Percentiles rank a stretch among this genome's conserved stretches.
phyloP scores from a whole-genome alignment of 768 basidiomycete species.

The Tephrocybe rancida region DNA sequence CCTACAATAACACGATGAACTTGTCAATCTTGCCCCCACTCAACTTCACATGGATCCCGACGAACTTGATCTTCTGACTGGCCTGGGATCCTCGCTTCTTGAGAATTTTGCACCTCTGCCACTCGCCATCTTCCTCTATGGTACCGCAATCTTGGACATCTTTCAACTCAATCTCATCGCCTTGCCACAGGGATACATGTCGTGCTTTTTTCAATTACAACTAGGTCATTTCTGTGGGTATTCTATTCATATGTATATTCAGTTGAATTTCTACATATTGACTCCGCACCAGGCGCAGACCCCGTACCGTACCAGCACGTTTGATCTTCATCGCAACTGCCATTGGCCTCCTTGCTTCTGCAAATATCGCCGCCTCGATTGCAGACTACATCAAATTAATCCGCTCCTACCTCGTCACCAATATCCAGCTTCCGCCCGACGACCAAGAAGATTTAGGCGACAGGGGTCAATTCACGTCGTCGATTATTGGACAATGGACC shows the following conservation, averaged over 20 bases:
- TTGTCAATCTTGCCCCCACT: too few relatives aligned
- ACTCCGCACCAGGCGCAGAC: neutral
- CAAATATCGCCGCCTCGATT: neutral
- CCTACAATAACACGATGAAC: too few relatives aligned
- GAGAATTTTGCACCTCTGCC: neutral
- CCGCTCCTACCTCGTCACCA: neutral
- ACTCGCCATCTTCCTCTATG: neutral
- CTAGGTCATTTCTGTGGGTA: neutral
- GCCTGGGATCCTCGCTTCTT: neutral
- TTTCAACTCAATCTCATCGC: neutral
- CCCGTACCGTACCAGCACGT: neutral
- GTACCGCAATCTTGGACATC: neutral
- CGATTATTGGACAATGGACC: neutral
- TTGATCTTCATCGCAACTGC: neutral
- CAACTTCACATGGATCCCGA: neutral
- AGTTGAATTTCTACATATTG: neutral
- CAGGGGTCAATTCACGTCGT: neutral
- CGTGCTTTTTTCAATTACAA: neutral
- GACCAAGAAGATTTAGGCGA: neutral
- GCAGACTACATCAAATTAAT: neutral
- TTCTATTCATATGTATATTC: neutral
- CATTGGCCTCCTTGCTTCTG: neutral
- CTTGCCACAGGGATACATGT: neutral
- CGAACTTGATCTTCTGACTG: neutral
- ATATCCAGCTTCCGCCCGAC: neutral